Percentiles rank a stretch among this genome's conserved stretches.
phyloP scores from a whole-genome alignment of 1,284 basidiomycete species.

The Microbotryum intermedium region DNA sequence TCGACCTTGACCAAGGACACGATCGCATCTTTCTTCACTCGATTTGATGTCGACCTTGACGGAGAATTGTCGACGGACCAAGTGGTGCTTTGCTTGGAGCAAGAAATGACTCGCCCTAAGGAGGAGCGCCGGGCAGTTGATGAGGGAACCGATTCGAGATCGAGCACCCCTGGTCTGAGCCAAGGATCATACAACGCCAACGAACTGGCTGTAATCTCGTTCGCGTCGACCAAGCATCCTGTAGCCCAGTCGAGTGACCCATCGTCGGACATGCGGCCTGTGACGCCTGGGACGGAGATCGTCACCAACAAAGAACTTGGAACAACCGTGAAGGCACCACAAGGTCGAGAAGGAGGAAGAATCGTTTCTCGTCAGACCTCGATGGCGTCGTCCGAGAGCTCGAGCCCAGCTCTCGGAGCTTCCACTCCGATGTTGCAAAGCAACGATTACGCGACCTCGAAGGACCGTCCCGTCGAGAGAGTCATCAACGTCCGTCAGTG shows the following conservation, averaged over 20 bases:
- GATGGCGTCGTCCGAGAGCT: constrained; percentile 4
- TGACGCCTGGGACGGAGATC: constrained; percentile 13
- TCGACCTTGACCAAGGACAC: constrained; percentile 79
- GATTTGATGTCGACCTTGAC: constrained; percentile 49
- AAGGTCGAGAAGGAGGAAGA: neutral
- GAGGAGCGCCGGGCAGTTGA: constrained; percentile 49
- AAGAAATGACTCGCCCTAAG: constrained; percentile 60
- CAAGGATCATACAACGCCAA: too few species aligned
- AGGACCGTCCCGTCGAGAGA: constrained; percentile 41
- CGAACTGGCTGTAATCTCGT: too few species aligned
- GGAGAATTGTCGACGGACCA: constrained; percentile 66
- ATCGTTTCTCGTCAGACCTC: neutral
- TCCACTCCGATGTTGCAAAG: neutral
- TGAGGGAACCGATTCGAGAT: neutral
- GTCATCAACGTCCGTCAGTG: constrained; percentile 92
- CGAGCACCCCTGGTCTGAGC: neutral
- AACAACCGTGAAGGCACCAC: constrained; percentile 11
- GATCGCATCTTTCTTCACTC: constrained; percentile 68
- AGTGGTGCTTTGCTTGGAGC: constrained; percentile 64
- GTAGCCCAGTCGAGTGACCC: neutral
- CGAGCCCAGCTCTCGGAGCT: neutral
- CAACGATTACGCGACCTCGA: constrained; percentile 37
- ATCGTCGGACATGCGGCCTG: constrained; percentile 17
- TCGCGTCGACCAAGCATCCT: too few species aligned
- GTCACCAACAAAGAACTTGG: constrained; percentile 18